Base-by-base conservation (phyloP, 768 basidiomycete species). In the Guyanaporus albipodus region DNA sequence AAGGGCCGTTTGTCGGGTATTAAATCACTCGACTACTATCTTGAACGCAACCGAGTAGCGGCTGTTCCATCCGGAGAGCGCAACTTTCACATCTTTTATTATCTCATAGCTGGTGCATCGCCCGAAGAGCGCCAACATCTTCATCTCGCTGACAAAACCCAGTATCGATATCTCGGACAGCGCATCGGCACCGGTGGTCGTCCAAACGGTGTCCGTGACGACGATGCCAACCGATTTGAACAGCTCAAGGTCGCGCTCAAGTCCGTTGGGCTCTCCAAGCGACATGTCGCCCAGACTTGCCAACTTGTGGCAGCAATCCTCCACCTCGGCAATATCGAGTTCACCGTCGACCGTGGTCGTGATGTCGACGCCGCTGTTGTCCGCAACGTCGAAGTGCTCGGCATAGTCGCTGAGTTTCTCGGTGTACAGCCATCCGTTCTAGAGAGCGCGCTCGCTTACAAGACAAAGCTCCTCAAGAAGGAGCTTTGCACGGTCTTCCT, bases 51-150 rank as follows among this genome's bases (percentile, higher is more conserved):
- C 56, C 83, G 93, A 9, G 91, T 97, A n/a, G 79, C 91, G 6
- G 81, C 82, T 18, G 80, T 88, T 1, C 88, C 91, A 1, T 88
- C 85, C 1, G 93, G 92, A 44, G 94, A 99, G 67, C 82, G 94
- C 10, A 97, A 96, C 55, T 97, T 98, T 64, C 93, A 99, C 66
- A 92, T 95, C 28, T 96, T 98, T 68, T 97, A 98, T 64, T 96
- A 96, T 66, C 80, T 99, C 59, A 83, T 94, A 48, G 87, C 91
- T 1, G 95, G 96, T 21, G 92, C 93, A 2, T 82, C 86, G 0
- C 60, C 79, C 0, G 96, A 98, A 58, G 96, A 99, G 64, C 74
- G 89, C 12, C 82, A 87, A 23, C 91, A 94, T 62, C 78, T 98
- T 42, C 86, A 88, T 52, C 77, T 99, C 8, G 69, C 78, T 42